phyloP scores from a whole-genome alignment of 2,329 filamentous ascomycete species.

The Fusarium oxysporum region DNA sequence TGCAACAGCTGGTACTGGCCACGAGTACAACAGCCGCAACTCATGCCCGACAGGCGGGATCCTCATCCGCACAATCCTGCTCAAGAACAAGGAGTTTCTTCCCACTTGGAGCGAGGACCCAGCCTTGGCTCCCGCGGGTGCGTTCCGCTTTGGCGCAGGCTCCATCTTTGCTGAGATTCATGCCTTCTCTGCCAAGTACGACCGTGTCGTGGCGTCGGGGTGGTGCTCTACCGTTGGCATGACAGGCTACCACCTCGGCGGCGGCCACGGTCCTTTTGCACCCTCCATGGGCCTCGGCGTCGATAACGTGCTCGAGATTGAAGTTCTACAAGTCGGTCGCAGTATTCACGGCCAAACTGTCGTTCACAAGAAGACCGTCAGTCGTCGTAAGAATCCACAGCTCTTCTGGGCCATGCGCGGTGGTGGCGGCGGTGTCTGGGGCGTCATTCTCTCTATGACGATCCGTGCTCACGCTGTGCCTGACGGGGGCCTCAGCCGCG shows the following conservation, averaged over 20 bases:
- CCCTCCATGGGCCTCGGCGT: slow-evolving; percentile 8
- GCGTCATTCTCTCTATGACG: not conserved
- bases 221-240: slow-evolving; percentile 9
- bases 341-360: not conserved
- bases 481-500: not conserved
- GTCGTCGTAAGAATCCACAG: not conserved
- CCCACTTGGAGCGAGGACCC: not conserved
- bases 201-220: not conserved
- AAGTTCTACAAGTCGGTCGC: not conserved
- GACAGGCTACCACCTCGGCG: not conserved
- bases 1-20: not conserved
- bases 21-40: slow-evolving; percentile 9
- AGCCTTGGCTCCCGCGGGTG: not conserved
- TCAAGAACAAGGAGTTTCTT: not conserved
- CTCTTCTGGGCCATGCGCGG: slow-evolving; percentile 8
- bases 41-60: slow-evolving; percentile 8
- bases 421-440: slow-evolving; percentile 2
- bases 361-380: not conserved
- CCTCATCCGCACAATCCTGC: slow-evolving; percentile 3
- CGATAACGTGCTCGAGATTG: slow-evolving; percentile 5
- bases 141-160: not conserved
- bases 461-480: not conserved
- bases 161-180: slow-evolving; percentile 4
- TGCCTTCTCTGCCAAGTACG: not conserved
- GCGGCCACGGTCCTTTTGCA: slow-evolving; percentile 4